A percentile compares a stretch with the other conserved stretches of the same genome.
phyloP scores from a whole-genome alignment of 768 basidiomycete genomes.

The Sistotremastrum suecicum region DNA sequence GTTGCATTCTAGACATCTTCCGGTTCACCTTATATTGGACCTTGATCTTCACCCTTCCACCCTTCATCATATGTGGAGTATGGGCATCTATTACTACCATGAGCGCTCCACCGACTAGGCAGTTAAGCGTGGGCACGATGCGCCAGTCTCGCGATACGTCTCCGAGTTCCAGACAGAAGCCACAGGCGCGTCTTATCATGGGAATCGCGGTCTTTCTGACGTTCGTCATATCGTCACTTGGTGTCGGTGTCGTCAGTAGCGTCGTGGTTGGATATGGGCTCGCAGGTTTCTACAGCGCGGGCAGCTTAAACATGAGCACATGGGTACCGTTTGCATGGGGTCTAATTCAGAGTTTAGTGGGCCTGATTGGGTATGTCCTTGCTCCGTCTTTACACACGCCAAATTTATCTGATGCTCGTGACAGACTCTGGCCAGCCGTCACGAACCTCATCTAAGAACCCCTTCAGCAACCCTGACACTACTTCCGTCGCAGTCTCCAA shows the following conservation, averaged over 20 bases:
- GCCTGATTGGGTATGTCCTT: constrained; percentile 23
- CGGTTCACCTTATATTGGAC: constrained; percentile 35
- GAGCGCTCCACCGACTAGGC: constrained; percentile 18
- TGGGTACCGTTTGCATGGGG: constrained; percentile 32
- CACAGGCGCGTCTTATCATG: too few species aligned
- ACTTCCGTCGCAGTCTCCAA: too few species aligned
- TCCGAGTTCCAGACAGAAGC: too few species aligned
- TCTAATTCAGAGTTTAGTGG: constrained; percentile 25
- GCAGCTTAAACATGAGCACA: constrained; percentile 27
- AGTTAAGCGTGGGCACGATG: too few species aligned
- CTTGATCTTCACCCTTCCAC: constrained; percentile 29
- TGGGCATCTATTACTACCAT: constrained; percentile 30
- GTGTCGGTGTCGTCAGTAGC: constrained; percentile 24
- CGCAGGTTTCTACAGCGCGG: constrained; percentile 23
- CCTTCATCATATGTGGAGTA: constrained; percentile 23
- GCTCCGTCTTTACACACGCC: background rate
- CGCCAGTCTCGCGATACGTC: too few species aligned
- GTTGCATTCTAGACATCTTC: constrained; percentile 22
- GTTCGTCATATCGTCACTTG: constrained; percentile 20
- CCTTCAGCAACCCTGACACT: too few species aligned
- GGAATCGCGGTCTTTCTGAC: constrained; percentile 16
- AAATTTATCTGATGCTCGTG: background rate
- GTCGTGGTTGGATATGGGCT: constrained; percentile 25
- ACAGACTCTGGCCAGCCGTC: constrained; percentile 29
- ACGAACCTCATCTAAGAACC: constrained; percentile 23